Conservation (phyloP, 2,329 filamentous ascomycete species). For the Chaetomiaceae sp. region DNA sequence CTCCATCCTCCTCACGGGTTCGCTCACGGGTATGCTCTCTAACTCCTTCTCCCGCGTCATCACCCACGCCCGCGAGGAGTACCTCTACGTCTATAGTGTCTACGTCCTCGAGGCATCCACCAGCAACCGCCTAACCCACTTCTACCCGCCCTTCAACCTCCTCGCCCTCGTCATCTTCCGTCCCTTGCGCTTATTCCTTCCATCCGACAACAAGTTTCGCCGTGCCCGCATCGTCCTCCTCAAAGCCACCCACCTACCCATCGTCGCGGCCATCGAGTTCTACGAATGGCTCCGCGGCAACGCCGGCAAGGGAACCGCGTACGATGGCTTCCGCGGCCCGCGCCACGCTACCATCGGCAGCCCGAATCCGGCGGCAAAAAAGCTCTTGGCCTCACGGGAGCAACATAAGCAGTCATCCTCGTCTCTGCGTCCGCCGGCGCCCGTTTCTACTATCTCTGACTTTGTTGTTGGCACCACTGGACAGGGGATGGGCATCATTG, state of each 20-base stretch:
- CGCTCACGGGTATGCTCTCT: conserved; percentile 71
- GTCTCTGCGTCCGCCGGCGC: no score
- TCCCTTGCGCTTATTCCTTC: conserved; percentile 65
- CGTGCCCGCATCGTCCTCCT: conserved; percentile 57
- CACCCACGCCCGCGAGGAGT: conserved; percentile 65
- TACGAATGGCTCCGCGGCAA: conserved; percentile 52
- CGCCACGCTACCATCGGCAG: conserved; percentile 31
- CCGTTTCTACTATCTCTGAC: not conserved
- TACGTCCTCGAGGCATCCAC: conserved; percentile 64
- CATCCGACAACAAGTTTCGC: conserved; percentile 60
- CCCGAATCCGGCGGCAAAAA: conserved; percentile 27
- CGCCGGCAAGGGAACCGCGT: conserved; percentile 37
- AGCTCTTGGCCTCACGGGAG: not conserved
- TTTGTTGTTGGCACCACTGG: not conserved
- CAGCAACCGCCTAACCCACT: conserved; percentile 64
- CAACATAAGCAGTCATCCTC: conserved; percentile 11
- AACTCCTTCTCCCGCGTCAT: conserved; percentile 68
- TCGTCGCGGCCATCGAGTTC: conserved; percentile 63
- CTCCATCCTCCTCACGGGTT: conserved; percentile 74
- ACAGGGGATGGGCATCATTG: not conserved
- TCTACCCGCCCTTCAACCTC: conserved; percentile 70
- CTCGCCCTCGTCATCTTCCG: conserved; percentile 67
- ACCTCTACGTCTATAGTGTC: conserved; percentile 69
- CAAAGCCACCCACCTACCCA: conserved; percentile 60
- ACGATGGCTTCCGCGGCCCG: conserved; percentile 47